phyloP scores from a whole-genome alignment of 176 grass and related monocot species.

The Urochloa ruziziensis region DNA sequence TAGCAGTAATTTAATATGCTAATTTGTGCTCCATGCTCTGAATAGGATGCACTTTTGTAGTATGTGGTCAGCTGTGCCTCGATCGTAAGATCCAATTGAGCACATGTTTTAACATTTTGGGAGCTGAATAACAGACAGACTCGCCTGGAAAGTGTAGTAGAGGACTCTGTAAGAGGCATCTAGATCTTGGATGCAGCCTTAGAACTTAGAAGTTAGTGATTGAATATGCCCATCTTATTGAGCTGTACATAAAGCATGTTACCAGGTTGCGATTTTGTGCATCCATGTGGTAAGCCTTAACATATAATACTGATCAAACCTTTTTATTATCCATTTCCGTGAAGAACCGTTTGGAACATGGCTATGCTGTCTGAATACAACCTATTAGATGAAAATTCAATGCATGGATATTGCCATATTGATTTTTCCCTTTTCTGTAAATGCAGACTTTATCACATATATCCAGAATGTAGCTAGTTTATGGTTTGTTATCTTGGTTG shows the following conservation, averaged over 20 bases:
- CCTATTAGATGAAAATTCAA: background rate
- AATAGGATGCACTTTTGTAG: background rate
- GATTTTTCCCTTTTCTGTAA: no score
- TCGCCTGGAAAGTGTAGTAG: background rate
- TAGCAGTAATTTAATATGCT: conserved; percentile 1
- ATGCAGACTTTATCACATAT: background rate
- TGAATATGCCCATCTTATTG: background rate
- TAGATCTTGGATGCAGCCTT: conserved; percentile 17
- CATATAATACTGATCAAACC: background rate
- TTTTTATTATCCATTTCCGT: background rate
- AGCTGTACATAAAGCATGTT: background rate
- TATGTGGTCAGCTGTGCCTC: background rate
- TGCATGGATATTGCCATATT: background rate
- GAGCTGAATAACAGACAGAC: background rate
- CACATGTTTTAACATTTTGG: background rate
- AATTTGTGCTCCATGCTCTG: background rate
- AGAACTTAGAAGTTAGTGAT: background rate
- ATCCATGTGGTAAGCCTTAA: background rate
- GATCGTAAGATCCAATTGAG: background rate
- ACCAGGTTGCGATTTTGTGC: background rate
- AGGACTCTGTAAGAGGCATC: background rate
- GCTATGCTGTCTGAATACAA: background rate
- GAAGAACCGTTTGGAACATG: background rate
- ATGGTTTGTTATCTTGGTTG: background rate
- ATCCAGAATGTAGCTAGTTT: conserved; percentile 1